phyloP scores from a whole-genome alignment of 345 rosid genomes.

The Ricinus communis region DNA sequence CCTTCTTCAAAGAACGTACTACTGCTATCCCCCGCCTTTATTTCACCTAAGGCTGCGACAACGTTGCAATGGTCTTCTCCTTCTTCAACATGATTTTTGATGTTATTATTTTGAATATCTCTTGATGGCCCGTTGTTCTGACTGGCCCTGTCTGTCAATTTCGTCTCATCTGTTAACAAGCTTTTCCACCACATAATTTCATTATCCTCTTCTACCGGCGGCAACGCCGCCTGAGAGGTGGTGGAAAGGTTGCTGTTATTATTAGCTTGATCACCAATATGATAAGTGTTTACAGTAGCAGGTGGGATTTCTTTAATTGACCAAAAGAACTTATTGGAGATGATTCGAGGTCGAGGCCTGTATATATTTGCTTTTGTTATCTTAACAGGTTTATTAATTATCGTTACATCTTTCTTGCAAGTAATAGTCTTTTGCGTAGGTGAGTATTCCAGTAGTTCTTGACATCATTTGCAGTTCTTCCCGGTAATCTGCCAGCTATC shows the following conservation, averaged over 20 bases:
- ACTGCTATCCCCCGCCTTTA: no score
- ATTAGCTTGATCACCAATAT: neutral
- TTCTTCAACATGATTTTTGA: no score
- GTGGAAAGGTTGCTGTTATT: neutral
- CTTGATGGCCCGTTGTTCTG: no score
- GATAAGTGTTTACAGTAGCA: neutral
- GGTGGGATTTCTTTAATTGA: constrained; percentile 23
- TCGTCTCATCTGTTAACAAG: neutral
- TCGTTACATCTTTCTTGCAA: neutral
- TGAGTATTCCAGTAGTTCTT: constrained; percentile 38
- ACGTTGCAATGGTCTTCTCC: no score
- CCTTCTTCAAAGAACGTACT: no score
- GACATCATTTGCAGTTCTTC: constrained; percentile 47
- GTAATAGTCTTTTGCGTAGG: constrained; percentile 2
- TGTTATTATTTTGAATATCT: no score
- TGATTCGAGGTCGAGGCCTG: constrained; percentile 29
- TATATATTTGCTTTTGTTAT: constrained; percentile 14
- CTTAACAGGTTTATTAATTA: neutral
- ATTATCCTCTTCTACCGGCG: neutral
- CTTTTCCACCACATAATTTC: constrained; percentile 5
- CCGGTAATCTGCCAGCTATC: constrained; percentile 51
- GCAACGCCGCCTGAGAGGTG: neutral
- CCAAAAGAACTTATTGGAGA: constrained; percentile 22
- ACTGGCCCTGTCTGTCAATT: no score
- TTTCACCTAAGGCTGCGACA: no score